These are phyloP conservation scores for Penicillium simplicissimum DNA, from an alignment of 495 filamentous ascomycete genomes.

Conservation along the genomic window DNA sequence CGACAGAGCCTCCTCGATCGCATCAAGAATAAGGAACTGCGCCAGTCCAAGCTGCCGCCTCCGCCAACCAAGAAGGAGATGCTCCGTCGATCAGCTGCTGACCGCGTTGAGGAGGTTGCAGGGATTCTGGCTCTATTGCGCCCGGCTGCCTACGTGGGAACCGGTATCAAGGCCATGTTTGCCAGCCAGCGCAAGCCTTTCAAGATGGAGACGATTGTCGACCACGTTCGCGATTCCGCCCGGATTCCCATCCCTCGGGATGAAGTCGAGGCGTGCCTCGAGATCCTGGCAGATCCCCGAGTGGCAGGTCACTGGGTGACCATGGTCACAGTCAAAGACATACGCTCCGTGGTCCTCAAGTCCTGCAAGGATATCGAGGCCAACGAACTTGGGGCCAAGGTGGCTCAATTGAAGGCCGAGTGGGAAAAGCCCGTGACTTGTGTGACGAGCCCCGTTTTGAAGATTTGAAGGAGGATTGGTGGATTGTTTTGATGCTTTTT, in stretches of 20 bases:
- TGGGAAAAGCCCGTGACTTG: conserved; percentile 29
- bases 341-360: conserved; percentile 47
- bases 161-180: conserved; percentile 35
- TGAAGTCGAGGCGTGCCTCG: conserved; percentile 46
- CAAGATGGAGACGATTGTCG: conserved; percentile 39
- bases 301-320: conserved; percentile 49
- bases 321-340: conserved; percentile 42
- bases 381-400: conserved; percentile 42
- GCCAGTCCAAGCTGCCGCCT: conserved; percentile 45
- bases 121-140: conserved; percentile 40
- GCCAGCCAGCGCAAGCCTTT: conserved; percentile 44
- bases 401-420: conserved; percentile 36
- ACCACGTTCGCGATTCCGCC: conserved; percentile 43
- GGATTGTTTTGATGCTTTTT: conserved; percentile 15
- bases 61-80: conserved; percentile 46
- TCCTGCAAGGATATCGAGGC: conserved; percentile 43
- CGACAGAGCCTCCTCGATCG: conserved; percentile 45
- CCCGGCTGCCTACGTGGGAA: conserved; percentile 38
- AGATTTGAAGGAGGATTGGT: conserved; percentile 14
- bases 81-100: conserved; percentile 39
- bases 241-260: conserved; percentile 42
- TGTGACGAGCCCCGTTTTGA: conserved; percentile 12
- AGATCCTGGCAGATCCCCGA: conserved; percentile 42
- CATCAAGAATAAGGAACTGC: conserved; percentile 47
- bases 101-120: conserved; percentile 47